Evolutionary conservation across 2,329 filamentous ascomycete species (phyloP).

Genomic region (Magnaporthiopsis poae): DNA sequence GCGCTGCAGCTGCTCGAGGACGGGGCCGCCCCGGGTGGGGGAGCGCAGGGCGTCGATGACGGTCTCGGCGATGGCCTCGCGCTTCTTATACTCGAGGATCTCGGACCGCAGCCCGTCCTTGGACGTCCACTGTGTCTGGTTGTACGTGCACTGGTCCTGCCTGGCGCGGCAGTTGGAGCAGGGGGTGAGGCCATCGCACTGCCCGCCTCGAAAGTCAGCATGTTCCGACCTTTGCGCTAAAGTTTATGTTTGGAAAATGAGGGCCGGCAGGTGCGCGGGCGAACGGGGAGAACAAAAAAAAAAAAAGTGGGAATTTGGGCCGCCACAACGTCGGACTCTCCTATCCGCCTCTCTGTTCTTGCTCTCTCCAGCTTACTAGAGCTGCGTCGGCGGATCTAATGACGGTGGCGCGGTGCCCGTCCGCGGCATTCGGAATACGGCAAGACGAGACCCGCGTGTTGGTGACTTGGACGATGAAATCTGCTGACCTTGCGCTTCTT

Average conservation of each 20-base stretch:
- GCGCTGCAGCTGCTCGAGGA: conserved; percentile 6
- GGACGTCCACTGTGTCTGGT: conserved; percentile 1
- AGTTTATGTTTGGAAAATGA: not conserved
- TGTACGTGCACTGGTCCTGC: conserved; percentile 3
- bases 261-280: no score
- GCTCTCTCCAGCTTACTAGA: not conserved
- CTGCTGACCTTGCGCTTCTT: conserved; percentile 5
- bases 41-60: conserved; percentile 5
- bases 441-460: not conserved
- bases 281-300: not conserved
- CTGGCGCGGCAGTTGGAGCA: conserved; percentile 6
- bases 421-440: no score
- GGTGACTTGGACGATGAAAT: not conserved
- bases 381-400: not conserved
- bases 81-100: conserved; percentile 3
- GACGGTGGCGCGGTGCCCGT: no score
- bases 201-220: not conserved
- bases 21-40: not conserved
- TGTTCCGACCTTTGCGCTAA: not conserved
- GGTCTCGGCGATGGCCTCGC: not conserved
- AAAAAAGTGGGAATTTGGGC: not conserved
- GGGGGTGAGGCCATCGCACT: conserved; percentile 4
- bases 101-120: conserved; percentile 7
- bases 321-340: not conserved
- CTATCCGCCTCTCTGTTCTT: not conserved